Evolutionary conservation across 805 yeast genomes (phyloP).

Genomic region (Ogataea pini): DNA sequence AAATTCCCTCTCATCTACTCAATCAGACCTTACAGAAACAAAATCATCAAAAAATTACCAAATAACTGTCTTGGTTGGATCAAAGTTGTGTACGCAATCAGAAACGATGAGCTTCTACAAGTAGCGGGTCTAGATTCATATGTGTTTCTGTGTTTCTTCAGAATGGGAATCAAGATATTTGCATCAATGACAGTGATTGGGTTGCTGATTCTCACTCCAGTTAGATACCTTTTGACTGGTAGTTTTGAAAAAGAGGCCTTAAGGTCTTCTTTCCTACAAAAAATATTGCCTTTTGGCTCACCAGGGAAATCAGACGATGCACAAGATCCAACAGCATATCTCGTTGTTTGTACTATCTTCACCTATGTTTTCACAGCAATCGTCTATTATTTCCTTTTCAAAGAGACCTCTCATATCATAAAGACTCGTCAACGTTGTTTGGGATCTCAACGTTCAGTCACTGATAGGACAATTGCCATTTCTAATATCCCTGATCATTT

Average conservation of each 20-base stretch:
- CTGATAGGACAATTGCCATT: conserved; percentile 58
- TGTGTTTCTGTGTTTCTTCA: conserved; percentile 58
- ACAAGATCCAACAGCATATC: conserved; percentile 32
- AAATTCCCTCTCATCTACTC: conserved; percentile 61
- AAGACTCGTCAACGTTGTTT: conserved; percentile 56
- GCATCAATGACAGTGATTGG: conserved; percentile 48
- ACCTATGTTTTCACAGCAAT: conserved; percentile 54
- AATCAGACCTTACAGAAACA: conserved; percentile 50
- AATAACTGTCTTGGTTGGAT: conserved; percentile 55
- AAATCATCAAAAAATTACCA: conserved; percentile 47
- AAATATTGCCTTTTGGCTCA: conserved; percentile 11
- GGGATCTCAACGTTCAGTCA: conserved; percentile 59
- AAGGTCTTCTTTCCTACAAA: conserved; percentile 7
- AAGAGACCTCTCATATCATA: conserved; percentile 50
- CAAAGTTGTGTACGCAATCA: conserved; percentile 44
- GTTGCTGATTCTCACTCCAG: conserved; percentile 50
- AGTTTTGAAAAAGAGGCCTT: conserved; percentile 39
- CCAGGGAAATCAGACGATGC: conserved; percentile 19
- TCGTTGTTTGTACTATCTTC: conserved; percentile 56
- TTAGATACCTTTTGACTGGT: conserved; percentile 54
- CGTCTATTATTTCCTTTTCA: conserved; percentile 46
- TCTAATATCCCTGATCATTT: conserved; percentile 54
- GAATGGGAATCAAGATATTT: conserved; percentile 52
- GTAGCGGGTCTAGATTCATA: conserved; percentile 61
- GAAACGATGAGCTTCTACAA: conserved; percentile 52